Evolutionary conservation across 2,329 filamentous ascomycete genomes (phyloP), one percentile per base, ranked within the genome.

Genomic region (Aspergillus uvarum): DNA sequence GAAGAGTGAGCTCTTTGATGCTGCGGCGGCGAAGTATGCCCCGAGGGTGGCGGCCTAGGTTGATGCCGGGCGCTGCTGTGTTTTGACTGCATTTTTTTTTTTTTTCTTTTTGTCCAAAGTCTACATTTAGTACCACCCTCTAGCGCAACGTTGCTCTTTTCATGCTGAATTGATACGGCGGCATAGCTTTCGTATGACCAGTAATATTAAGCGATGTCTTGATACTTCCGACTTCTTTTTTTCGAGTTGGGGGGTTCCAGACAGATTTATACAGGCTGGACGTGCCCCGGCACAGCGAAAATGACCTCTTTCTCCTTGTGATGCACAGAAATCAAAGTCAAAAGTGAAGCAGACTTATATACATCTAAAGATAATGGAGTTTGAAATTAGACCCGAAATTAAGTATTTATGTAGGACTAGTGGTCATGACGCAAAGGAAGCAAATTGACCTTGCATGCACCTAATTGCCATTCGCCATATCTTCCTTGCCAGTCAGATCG

Each of bases 1-100:
- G 78, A 98, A 96, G 87, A 91, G 87, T 75, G 85, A 83, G n/a
- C 78, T 92, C 59, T 98, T 98, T 73, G 91, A 96, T 75, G 87
- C 87, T 69, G 93, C 93, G 12, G 91, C 90, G 21, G 82, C 86
- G 26, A 98, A 96, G 79, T 98, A 95, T 77, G 88, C 86, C 66
- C 85, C 93, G 35, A 96, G 94, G 81, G 91, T 92, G 49, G 68
- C 73, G 19, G 71, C 72, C 56, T 76, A 68, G 32, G 44, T 24
- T 48, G 31, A 16, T 47, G 31, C 22, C 42, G 21, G 42, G 29
- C 47, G 24, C n/a, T 47, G 42, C 26, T 22, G 22, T 16, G 21
- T 8, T 54, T 47, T 16, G 32, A 16, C 11, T 47, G 16, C 42
- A 59, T 51, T 54, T 54, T 59, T 56, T 14, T 54, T 32, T 51